A percentile compares a stretch with the other conserved stretches of the same genome.
Conservation (phyloP, 371 early-diverging fungal genomes). For the Mucor irregularis region DNA sequence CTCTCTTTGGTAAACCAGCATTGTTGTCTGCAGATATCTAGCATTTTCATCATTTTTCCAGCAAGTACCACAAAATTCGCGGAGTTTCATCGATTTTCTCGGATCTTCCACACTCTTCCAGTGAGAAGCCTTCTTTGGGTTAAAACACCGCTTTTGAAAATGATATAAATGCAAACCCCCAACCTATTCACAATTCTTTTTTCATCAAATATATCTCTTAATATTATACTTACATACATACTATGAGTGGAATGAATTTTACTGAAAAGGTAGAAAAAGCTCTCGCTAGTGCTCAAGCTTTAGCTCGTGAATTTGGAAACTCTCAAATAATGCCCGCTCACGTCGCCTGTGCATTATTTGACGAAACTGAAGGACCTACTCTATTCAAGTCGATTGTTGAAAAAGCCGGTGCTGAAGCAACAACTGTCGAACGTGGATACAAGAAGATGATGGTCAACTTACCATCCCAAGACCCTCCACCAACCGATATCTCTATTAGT, state of each 20-base stretch:
- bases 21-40: not conserved
- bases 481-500: conserved; percentile 67
- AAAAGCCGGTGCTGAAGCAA: conserved; percentile 83
- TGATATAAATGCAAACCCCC: not conserved
- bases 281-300: conserved; percentile 63
- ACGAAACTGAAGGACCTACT: conserved; percentile 64
- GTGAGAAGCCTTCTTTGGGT: not conserved
- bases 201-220: not conserved
- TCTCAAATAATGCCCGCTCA: conserved; percentile 81
- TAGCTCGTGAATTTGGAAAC: conserved; percentile 81
- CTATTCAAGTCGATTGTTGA: conserved; percentile 72
- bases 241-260: conserved; percentile 70
- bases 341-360: conserved; percentile 77
- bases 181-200: not conserved
- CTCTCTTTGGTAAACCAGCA: too few species aligned
- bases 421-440: conserved; percentile 72
- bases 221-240: not conserved
- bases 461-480: conserved; percentile 89
- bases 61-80: not conserved
- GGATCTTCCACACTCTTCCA: conserved; percentile 12
- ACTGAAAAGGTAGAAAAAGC: conserved; percentile 88
- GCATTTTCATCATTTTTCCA: not conserved
- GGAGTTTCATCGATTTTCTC: conserved; percentile 4
- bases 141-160: conserved; percentile 2
- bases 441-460: conserved; percentile 76